Base-by-base conservation (phyloP, 495 filamentous ascomycete genomes). In the Aspergillus haitiensis region DNA sequence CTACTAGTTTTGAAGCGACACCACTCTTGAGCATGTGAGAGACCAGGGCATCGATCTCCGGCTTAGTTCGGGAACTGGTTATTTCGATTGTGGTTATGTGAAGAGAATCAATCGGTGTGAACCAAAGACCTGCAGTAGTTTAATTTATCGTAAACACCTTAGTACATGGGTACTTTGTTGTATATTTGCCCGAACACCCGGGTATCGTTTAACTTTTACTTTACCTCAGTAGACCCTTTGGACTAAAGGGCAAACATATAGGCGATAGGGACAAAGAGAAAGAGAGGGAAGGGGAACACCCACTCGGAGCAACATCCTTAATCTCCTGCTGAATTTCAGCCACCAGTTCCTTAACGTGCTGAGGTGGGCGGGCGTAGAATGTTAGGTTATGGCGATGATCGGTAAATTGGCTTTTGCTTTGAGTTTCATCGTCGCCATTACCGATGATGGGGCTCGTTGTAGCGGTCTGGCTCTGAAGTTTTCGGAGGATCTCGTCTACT, bases 71-170 rank as follows among this genome's bases (percentile, higher is more conserved):
- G 0, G 87, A 90, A 69, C 91, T 88, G 7, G 85, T 82, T 52
- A 97, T 74, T 70, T 98, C 93, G 7, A 96, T 78, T 1, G 86
- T 85, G 0, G 94, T 98, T 71, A 96, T 82, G 74, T 97, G 93
- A 52, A 96, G 87, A 61, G 82, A 78, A 51, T 86, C 75, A 7
- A 77, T 66, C 7, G 92, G 91, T 83, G 93, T 92, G 18, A 92
- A 78, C 93, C 94, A 97, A 31, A 97, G 73, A 56, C 81, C 91
- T 94, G 45, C 18, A 27, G 21, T 27, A 27, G 3, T 27, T 27
- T 27, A 27, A 27, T 27, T 1, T 27, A 27, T 27, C 1, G 3
- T 27, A 27, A 3, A 27, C 3, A 27, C 18, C 21, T 39, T 13
- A 18, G 39, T 58, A 32, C 42, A 18, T 56, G 52, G 21, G 16